Conservation (phyloP, 768 basidiomycete genomes). For the Lentinula edodes region DNA sequence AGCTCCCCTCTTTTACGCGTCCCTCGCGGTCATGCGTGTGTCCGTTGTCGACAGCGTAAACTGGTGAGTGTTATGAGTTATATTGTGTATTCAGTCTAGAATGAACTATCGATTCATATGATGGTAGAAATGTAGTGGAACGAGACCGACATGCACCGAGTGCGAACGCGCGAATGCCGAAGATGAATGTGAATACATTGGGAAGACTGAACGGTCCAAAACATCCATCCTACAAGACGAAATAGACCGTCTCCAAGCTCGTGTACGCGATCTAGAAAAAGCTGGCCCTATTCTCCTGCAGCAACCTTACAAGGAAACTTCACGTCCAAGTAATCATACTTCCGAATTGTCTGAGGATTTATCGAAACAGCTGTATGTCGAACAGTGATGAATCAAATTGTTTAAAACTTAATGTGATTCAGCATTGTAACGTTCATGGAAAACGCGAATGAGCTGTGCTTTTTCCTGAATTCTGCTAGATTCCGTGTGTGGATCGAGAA, state of each 20-base stretch:
- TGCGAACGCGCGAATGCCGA: constrained; percentile 28
- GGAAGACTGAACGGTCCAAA: constrained; percentile 29
- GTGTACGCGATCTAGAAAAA: constrained; percentile 29
- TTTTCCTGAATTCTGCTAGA: constrained; percentile 37
- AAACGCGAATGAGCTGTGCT: constrained; percentile 31
- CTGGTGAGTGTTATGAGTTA: neutral
- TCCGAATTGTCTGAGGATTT: neutral
- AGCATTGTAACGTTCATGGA: constrained; percentile 23
- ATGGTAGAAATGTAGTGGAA: constrained; percentile 35
- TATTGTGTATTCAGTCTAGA: neutral
- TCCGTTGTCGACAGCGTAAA: constrained; percentile 1
- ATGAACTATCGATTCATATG: neutral
- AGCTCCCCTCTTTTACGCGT: no score
- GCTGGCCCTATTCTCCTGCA: constrained; percentile 1
- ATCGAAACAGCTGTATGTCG: neutral
- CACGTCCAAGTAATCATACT: neutral
- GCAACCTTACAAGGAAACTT: constrained; percentile 2
- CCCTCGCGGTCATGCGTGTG: neutral
- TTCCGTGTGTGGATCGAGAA: constrained; percentile 24
- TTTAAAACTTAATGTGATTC: neutral
- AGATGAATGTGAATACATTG: constrained; percentile 43
- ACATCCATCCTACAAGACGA: constrained; percentile 34
- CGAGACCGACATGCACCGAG: constrained; percentile 32
- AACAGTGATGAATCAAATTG: neutral
- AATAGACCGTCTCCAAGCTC: constrained; percentile 27